Percentiles rank a stretch among this genome's conserved stretches.
These are phyloP conservation scores for Fagopyrum tataricum DNA, from an alignment of 148 eudicot species.

Conservation along the genomic window DNA sequence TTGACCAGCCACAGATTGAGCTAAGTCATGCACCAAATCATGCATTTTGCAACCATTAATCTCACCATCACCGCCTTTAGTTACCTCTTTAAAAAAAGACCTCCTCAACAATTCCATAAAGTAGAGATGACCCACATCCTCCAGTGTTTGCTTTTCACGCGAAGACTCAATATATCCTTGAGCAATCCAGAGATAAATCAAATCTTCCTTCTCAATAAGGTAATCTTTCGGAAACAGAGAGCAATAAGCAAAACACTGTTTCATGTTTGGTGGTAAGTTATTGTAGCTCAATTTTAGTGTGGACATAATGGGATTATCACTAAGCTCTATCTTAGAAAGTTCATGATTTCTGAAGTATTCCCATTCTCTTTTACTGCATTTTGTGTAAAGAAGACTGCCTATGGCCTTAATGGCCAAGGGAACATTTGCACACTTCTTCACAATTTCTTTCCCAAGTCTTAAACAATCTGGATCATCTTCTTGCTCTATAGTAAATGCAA, in stretches of 20 bases:
- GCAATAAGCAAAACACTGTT: conserved; percentile 17
- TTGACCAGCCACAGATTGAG: conserved; percentile 5
- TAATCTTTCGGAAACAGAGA: conserved; percentile 11
- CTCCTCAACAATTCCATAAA: background rate
- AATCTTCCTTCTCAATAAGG: background rate
- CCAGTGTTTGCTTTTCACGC: background rate
- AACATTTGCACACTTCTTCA: conserved; percentile 5
- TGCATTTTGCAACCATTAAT: conserved; percentile 15
- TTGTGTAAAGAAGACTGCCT: background rate
- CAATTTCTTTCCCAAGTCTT: background rate
- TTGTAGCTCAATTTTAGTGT: conserved; percentile 14
- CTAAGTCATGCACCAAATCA: conserved; percentile 16
- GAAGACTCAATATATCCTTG: conserved; percentile 5
- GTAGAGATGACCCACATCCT: conserved; percentile 1
- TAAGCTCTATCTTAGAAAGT: background rate
- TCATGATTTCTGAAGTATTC: background rate
- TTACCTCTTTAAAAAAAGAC: conserved; percentile 12
- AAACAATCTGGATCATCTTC: conserved; percentile 4
- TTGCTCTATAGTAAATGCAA: background rate
- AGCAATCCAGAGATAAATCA: conserved; percentile 14
- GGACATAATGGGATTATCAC: background rate
- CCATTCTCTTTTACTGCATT: conserved; percentile 10
- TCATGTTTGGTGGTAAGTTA: conserved; percentile 8
- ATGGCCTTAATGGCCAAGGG: conserved; percentile 3
- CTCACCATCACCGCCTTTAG: background rate